phyloP scores from a whole-genome alignment of 371 early-diverging fungal genomes.

The Mucor racemosus region DNA sequence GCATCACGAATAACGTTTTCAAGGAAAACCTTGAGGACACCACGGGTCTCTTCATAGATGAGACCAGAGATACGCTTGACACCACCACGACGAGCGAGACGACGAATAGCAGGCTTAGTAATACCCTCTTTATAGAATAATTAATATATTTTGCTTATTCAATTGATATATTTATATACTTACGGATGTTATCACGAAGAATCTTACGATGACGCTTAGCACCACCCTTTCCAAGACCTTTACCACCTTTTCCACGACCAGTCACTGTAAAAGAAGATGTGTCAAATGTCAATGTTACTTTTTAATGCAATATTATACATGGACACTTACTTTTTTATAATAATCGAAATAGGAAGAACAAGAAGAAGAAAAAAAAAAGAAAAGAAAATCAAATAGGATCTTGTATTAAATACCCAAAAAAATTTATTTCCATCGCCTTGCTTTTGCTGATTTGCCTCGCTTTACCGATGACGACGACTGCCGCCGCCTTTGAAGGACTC shows the following conservation, averaged over 20 bases:
- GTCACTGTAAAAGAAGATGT: conserved; percentile 50
- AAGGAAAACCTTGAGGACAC: conserved; percentile 96
- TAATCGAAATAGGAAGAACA: conserved; percentile 7
- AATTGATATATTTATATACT: too few species aligned
- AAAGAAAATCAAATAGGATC: neutral
- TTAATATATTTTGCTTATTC: too few species aligned
- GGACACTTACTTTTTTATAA: conserved; percentile 16
- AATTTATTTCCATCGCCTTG: neutral
- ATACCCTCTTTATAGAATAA: conserved; percentile 71
- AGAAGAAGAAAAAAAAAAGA: conserved; percentile 11
- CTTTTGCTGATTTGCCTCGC: neutral
- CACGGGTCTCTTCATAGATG: conserved; percentile 97
- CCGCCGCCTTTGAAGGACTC: neutral
- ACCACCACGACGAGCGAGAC: conserved; percentile 99
- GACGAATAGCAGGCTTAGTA: conserved; percentile 99
- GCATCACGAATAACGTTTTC: conserved; percentile 98
- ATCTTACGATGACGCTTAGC: conserved; percentile 99
- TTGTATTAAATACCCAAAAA: conserved; percentile 6
- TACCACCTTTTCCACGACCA: conserved; percentile 97
- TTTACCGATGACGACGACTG: conserved; percentile 1
- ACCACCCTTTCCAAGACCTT: conserved; percentile 96
- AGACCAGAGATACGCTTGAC: conserved; percentile 99
- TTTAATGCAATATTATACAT: neutral
- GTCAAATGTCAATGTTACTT: neutral
- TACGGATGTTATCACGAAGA: conserved; percentile 93